Evolutionary conservation across 345 rosid species (phyloP).

Genomic region (Tarenaya hassleriana): DNA sequence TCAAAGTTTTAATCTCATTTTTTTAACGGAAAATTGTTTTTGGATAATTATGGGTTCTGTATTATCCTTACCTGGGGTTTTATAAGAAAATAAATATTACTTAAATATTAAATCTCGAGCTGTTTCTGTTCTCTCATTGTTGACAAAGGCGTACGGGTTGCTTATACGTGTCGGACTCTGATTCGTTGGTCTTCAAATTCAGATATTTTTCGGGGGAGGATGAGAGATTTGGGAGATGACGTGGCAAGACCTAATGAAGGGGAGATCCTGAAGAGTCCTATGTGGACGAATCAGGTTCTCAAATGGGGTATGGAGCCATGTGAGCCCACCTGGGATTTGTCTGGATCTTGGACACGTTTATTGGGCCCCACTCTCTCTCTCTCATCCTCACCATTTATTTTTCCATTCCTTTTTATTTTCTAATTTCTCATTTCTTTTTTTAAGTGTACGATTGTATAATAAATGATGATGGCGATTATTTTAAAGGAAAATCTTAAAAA

Average conservation of each 20-base stretch:
- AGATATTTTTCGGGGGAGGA: conserved; percentile 32
- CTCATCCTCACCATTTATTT: not conserved
- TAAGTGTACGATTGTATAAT: conserved; percentile 24
- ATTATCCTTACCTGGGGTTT: too few species aligned
- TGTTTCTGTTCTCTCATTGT: too few species aligned
- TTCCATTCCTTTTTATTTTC: conserved; percentile 15
- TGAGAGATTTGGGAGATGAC: conserved; percentile 24
- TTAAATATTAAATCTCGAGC: too few species aligned
- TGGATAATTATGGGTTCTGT: too few species aligned
- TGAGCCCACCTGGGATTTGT: conserved; percentile 38
- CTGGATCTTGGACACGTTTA: conserved; percentile 24
- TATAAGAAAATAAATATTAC: too few species aligned
- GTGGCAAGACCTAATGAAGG: conserved; percentile 21
- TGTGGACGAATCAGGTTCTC: conserved; percentile 48
- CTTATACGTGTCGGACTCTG: too few species aligned
- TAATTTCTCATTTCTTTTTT: conserved; percentile 22
- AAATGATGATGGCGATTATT: too few species aligned
- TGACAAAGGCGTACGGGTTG: too few species aligned
- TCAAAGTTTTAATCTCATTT: too few species aligned
- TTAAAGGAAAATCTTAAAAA: too few species aligned
- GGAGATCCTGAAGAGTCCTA: conserved; percentile 35
- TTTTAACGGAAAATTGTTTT: too few species aligned
- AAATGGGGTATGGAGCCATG: conserved; percentile 30
- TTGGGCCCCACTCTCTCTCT: conserved; percentile 9
- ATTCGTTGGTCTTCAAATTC: too few species aligned